Evolutionary conservation across 441 rosid genomes (phyloP).

Genomic region (Adansonia madagascariensis): DNA sequence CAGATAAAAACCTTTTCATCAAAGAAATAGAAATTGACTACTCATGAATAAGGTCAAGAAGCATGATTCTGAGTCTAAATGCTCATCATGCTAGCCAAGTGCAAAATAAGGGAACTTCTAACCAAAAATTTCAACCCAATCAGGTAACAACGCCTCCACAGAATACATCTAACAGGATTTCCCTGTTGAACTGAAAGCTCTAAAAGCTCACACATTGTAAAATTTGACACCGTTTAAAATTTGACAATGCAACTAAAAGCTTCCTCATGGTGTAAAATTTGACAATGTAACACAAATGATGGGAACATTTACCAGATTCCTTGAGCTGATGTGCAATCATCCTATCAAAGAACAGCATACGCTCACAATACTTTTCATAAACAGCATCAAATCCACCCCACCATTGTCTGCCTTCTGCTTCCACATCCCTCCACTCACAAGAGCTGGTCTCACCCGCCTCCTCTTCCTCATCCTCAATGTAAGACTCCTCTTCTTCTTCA

Average conservation of each 20-base stretch:
- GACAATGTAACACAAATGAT: conserved; percentile 20
- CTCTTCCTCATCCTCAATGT: conserved; percentile 61
- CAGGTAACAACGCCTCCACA: not conserved
- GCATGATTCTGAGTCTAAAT: not conserved
- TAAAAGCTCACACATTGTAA: not conserved
- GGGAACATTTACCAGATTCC: conserved; percentile 55
- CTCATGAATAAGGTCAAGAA: not conserved
- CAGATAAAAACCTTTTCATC: not conserved
- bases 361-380: conserved; percentile 82
- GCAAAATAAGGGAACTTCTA: conserved; percentile 1
- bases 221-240: no score
- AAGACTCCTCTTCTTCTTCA: conserved; percentile 86
- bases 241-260: not conserved
- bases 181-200: not conserved
- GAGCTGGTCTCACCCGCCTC: conserved; percentile 64
- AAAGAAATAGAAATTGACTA: not conserved
- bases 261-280: not conserved
- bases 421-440: conserved; percentile 87
- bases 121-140: not conserved
- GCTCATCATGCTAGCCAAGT: no score
- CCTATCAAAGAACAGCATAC: conserved; percentile 86
- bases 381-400: conserved; percentile 96
- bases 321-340: conserved; percentile 68
- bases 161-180: not conserved
- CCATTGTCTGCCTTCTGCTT: conserved; percentile 88